Base-by-base conservation (phyloP, 2,329 filamentous ascomycete genomes). In the Chrysosporium queenslandicum region DNA sequence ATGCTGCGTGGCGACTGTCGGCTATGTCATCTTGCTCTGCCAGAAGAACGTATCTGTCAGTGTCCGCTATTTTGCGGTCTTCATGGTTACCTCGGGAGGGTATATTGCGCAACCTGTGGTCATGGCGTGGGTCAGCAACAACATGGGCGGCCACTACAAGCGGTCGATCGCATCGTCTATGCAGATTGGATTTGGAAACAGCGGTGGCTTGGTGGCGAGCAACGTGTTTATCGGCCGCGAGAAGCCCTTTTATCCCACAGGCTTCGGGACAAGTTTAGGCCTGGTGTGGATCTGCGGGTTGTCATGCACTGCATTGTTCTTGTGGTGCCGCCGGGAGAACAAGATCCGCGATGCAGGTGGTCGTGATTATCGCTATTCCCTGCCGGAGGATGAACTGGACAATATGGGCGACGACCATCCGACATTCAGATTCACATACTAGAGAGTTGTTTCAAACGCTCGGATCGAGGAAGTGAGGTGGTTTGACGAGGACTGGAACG, bases 101-200 rank as follows among this genome's bases (percentile, higher is more conserved):
- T 80, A 76, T 60, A 75, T 77, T 47, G 72, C 74, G 2, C 75
- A 78, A 55, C 78, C 79, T 1, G 71, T 81, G 39, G 69, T 71
- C 1, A 65, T 81, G 23, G 75, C 71, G 5, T 82, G 79, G 78
- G 66, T 81, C 20, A 72, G 71, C 53, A 80, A 81, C 60, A 77
- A 78, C 56, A 70, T 80, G 57, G 72, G 70, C 0, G 78, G 78
- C 1, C 77, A 79, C 60, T 80, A 78, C 62, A 81, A 81, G 66
- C 71, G 77, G 16, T 69, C 72, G 0, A 70, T 82, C 25, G 71
- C 72, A 4, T 70, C 76, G 18, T 77, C 77, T 14, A 69, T 79
- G 55, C 74, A 74, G 67, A 71, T 77, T 27, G 64, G 65, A 3
- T 58, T 67, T 23, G 66, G 66, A 0, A 67, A 66, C 48, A 61